Conservation (phyloP, 805 yeast genomes). For the Candida nitratophila region DNA sequence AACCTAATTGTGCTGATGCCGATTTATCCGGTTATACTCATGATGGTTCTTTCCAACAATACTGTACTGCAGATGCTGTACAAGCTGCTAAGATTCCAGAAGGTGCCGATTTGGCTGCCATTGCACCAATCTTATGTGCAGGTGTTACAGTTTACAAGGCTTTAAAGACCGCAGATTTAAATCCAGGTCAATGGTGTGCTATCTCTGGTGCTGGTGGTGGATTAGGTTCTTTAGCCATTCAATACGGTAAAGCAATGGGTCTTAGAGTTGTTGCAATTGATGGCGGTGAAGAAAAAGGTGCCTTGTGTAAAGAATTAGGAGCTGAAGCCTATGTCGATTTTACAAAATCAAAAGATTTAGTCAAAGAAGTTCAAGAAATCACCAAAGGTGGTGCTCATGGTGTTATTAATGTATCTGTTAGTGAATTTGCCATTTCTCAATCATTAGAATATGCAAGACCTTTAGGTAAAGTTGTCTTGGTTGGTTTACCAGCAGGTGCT, state of each 20-base stretch:
- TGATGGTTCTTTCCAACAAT: conserved; percentile 89
- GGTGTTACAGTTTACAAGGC: conserved; percentile 92
- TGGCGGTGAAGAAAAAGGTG: conserved; percentile 64
- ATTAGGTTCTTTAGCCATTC: conserved; percentile 68
- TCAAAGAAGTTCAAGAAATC: conserved; percentile 29
- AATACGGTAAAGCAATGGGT: conserved; percentile 74
- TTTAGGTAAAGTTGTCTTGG: conserved; percentile 55
- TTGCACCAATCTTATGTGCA: conserved; percentile 83
- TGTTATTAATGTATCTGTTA: conserved; percentile 57
- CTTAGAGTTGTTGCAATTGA: conserved; percentile 64
- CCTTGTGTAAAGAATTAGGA: conserved; percentile 46
- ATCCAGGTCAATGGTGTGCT: conserved; percentile 71
- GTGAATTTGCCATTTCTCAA: conserved; percentile 43
- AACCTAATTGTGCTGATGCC: conserved; percentile 65
- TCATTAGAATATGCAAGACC: conserved; percentile 54
- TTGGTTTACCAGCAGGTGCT: conserved; percentile 77
- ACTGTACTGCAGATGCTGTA: conserved; percentile 81
- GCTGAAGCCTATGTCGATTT: conserved; percentile 60
- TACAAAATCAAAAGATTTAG: conserved; percentile 35
- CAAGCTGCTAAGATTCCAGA: conserved; percentile 78
- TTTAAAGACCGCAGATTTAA: conserved; percentile 65
- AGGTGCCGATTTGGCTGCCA: conserved; percentile 66
- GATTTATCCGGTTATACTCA: conserved; percentile 82
- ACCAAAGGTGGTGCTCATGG: conserved; percentile 57
- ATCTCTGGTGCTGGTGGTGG: conserved; percentile 82